Evolutionary conservation across 805 yeast genomes (phyloP), one percentile per base, ranked within the genome.

Genomic region (Candida chauliodis): DNA sequence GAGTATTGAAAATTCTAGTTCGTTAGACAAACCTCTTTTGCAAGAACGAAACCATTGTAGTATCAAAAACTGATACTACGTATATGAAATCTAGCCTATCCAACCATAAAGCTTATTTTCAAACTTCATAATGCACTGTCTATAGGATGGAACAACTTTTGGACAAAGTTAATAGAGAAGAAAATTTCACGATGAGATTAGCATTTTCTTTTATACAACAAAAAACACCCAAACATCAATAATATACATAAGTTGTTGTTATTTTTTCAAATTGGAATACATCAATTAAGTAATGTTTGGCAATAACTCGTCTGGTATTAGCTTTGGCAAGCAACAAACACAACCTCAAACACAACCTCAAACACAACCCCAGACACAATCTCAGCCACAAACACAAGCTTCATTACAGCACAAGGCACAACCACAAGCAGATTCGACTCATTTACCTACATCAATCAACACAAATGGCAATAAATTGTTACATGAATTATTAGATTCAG

Each of bases 401-500:
- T 15, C 13, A n/a, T 39, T 14, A 20, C 30, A 14, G 13, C 36
- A 22, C 4, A 39, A 27, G 31, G 32, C 30, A 20, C 33, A 16
- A 21, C 41, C 46, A n/a, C 32, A 25, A 31, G 22, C 30, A n/a
- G 36, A 37, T 23, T 37, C 49, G 16, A 25, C 40, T 13, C 18
- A 42, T 9, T 28, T 41, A 15, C 45, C 47, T 8, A 25, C 42
- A 20, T 15, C 44, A 8, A 24, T 46, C 13, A 40, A 32, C 26
- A 24, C 43, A 6, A 36, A 25, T 19, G 42, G 43, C 10, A 49
- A 56, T 11, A 56, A 53, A 39, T 42, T 65, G 38, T 66, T 89
- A 46, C 78, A 78, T 44, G 96, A 88, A 52, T 71, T 89, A 38
- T 58, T 88, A 37, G 95, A 85, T 53, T 74, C 90, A 1, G 81